phyloP scores from a whole-genome alignment of 176 grass and related monocot species.

The Carex parvula region DNA sequence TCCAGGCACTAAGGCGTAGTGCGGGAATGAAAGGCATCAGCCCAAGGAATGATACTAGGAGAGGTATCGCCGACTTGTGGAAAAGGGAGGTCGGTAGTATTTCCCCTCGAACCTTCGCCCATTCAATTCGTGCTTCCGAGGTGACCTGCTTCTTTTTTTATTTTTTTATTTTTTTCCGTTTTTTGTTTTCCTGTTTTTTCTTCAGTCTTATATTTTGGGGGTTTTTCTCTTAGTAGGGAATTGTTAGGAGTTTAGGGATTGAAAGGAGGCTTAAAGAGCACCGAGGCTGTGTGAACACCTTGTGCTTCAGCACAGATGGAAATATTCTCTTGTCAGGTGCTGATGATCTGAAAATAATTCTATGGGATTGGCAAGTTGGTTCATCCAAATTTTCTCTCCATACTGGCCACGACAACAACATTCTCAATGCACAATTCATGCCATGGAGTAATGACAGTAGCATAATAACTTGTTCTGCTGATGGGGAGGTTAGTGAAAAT shows the following conservation, averaged over 20 bases:
- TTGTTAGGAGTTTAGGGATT: slow-evolving; percentile 42
- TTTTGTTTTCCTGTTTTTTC: not conserved
- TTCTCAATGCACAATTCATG: slow-evolving; percentile 77
- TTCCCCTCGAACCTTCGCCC: slow-evolving; percentile 1
- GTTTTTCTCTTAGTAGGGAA: slow-evolving; percentile 40
- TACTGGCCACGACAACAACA: slow-evolving; percentile 51
- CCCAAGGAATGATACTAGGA: not conserved
- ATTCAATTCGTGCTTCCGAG: slow-evolving; percentile 22
- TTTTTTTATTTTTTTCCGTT: not conserved
- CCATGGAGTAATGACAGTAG: slow-evolving; percentile 47
- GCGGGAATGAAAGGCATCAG: not conserved
- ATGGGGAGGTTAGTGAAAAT: slow-evolving; percentile 48
- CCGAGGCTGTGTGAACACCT: slow-evolving; percentile 48
- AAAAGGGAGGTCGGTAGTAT: slow-evolving; percentile 16
- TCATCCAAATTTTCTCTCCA: slow-evolving; percentile 25
- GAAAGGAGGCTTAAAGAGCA: slow-evolving; percentile 51
- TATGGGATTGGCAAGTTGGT: slow-evolving; percentile 60
- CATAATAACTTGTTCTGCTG: slow-evolving; percentile 53
- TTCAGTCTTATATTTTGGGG: not conserved
- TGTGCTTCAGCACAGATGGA: slow-evolving; percentile 60
- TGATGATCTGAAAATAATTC: slow-evolving; percentile 38
- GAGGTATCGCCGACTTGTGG: slow-evolving; percentile 1
- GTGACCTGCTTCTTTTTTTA: slow-evolving; percentile 14
- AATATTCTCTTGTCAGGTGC: slow-evolving; percentile 60
- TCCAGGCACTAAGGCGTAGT: not conserved